Percentiles rank a stretch among this genome's conserved stretches.
These are phyloP conservation scores for Phialophora verrucosa DNA, from an alignment of 2,329 filamentous ascomycete genomes.

Conservation along the genomic window DNA sequence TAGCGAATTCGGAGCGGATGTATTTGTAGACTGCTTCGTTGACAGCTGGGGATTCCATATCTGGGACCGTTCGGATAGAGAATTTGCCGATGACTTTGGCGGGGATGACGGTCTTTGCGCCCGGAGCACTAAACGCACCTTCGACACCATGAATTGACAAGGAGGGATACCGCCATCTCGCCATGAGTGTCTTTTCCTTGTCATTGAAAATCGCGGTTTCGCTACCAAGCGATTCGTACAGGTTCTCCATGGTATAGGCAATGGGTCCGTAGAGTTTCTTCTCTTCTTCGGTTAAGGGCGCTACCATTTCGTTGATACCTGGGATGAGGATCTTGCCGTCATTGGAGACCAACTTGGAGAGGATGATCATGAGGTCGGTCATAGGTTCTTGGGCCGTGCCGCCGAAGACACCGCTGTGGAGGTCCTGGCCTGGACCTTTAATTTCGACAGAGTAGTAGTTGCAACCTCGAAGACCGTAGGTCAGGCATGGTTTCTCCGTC, in stretches of 20 bases:
- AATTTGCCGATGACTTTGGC: conserved; percentile 99
- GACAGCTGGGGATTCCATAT: conserved; percentile 93
- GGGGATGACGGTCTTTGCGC: conserved; percentile 97
- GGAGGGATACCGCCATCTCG: conserved; percentile 92
- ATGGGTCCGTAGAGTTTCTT: conserved; percentile 86
- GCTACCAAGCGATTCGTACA: conserved; percentile 89
- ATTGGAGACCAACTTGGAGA: conserved; percentile 84
- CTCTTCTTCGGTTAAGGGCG: conserved; percentile 84
- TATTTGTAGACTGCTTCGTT: conserved; percentile 84
- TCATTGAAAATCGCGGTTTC: conserved; percentile 83
- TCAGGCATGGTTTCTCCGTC: conserved; percentile 97
- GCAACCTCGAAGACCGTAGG: conserved; percentile 94
- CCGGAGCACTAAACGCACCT: conserved; percentile 89
- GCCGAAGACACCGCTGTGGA: conserved; percentile 96
- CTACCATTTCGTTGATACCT: conserved; percentile 93
- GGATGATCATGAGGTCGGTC: conserved; percentile 86
- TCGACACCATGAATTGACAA: conserved; percentile 94
- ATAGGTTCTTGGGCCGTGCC: conserved; percentile 97
- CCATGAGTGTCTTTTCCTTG: conserved; percentile 94
- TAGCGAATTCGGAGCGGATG: conserved; percentile 81
- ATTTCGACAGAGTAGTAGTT: conserved; percentile 97
- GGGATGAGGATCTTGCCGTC: conserved; percentile 91
- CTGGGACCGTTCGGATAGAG: conserved; percentile 93
- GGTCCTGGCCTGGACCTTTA: conserved; percentile 86
- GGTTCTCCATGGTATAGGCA: conserved; percentile 93